Base-by-base conservation (phyloP, 2,329 filamentous ascomycete genomes). In the Neonectria faginata region DNA sequence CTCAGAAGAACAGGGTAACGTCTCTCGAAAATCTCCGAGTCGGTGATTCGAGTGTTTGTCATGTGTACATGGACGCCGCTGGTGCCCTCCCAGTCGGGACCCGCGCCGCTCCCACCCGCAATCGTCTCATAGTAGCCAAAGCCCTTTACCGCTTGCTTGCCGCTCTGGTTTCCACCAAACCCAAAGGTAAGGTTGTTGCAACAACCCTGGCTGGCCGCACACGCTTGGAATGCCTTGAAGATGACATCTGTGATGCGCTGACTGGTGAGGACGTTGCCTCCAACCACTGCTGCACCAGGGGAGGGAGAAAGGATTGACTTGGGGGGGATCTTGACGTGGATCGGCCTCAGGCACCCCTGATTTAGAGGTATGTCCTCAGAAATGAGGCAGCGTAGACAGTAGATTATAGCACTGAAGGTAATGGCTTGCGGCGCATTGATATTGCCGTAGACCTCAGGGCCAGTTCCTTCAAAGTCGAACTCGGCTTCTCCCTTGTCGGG, bases 121-220 rank as follows among this genome's bases (percentile, higher is more conserved):
- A 83, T 83, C 1, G 92, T 95, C 78, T 95, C 92, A 74, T 83
- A 83, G 71, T 82, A 83, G 14, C 81, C 81, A 60, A 83, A 83
- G 18, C 81, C 81, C 51, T 77, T 79, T 22, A 82, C 69, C 3
- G 76, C 76, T 33, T 78, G 69, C 45, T 77, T 67, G 5, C 80
- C 79, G 1, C 74, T 76, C 39, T 80, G 70, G 57, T 81, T 82
- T 8, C 81, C 81, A 9, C 81, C 90, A 72, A 93, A 93, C 55
- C 92, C 92, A 73, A 96, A 95, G 0, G 92, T 95, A 9, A 96
- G 83, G 74, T 95, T 96, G 78, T 95, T 95, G 75, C 90, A 92
- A 78, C 92, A 91, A 12, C 92, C 92, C 73, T 95, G 92, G 9
- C 86, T 90, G 12, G 92, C 92, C 3, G 92, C 92, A 67, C 91